Base-by-base conservation (phyloP, 371 early-diverging fungal genomes). In the Gilbertella persicaria region DNA sequence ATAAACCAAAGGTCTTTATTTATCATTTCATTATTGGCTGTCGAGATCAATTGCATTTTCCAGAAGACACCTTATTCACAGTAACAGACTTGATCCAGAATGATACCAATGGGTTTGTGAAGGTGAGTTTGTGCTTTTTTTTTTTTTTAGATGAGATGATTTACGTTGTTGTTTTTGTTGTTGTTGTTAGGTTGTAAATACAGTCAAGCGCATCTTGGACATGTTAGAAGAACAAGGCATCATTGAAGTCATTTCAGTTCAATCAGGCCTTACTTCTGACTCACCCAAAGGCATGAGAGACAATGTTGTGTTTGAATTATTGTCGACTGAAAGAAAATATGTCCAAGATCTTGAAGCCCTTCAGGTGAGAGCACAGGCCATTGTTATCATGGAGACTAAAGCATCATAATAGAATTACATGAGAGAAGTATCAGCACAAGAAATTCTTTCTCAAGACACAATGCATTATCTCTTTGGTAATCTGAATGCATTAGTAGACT, bases 101-200 rank as follows among this genome's bases (percentile, higher is more conserved):
- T 58, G 95, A 98, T 68, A 97, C 96, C 13, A 92, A 92, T 67
- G 92, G 90, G 38, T 92, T 96, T 67, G 91, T 96, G 49, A 97
- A 94, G 86, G 97, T 96, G 77, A 38, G 57, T 26, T 49, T 14
- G 24, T 28, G 39, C 47, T 39, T 41, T 42, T 42, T 21, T 42
- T 42, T 17, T 26, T 44, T 51, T 21, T 23, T 35, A 25, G 10
- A 14, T 46, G 9, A 33, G 30, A 46, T 30, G 21, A 46, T 16
- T 37, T 37, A 14, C 39, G 9, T 3, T 35, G 30, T 25, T 40
- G 43, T 5, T 19, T 17, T 23, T 23, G 12, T 23, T 23, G 4
- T 19, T 40, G 3, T 23, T 13, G 25, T 16, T 45, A 75, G 76
- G 76, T 75, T 5, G 76, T 75, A 1, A 62, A 67, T 46, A 67